Base-by-base conservation (phyloP, 2,329 filamentous ascomycete species). In the Grosmannia penicillata region DNA sequence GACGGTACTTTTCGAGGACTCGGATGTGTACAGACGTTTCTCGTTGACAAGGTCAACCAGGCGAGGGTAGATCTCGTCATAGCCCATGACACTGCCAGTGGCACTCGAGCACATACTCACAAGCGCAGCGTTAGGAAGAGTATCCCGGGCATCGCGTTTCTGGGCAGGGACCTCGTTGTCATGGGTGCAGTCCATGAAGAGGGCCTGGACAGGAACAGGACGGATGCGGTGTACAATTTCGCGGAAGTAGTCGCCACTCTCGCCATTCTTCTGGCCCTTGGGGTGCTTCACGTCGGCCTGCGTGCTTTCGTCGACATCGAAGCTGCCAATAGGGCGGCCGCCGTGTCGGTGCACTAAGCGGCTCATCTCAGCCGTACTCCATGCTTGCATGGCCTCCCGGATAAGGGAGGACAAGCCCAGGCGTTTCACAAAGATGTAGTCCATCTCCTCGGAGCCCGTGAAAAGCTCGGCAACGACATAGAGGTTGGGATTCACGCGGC, bases 111-210 rank as follows among this genome's bases (percentile, higher is more conserved):
- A 98, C 87, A 98, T 95, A 53, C 79, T 82, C 27, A 96, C 89
- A 4, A 98, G 68, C 6, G 91, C 91, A 36, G 89, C 87, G 52
- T 93, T 96, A 8, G 93, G 83, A 9, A 98, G 68, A 0, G 91
- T 96, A 54, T 98, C 93, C 43, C 86, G 75, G 37, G 87, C 87
- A 55, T 95, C 87, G 29, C 93, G 74, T 59, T 95, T 95, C 58
- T 98, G 89, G 1, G 89, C 84, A 1, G 91, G 91, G 3, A 85
- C 82, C 60, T 98, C 89, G 50, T 98, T 98, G 61, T 98, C 91
- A 56, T 98, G 91, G 0, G 93, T 98, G 58, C 93, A 98, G 56
- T 98, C 93, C 86, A 96, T 96, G 59, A 98, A 95, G 1, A 98
- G 65, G 1, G 89, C 91, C 47, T 94, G 87, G 0, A 96, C 81